Base-by-base conservation (phyloP, 2,329 filamentous ascomycete species). In the Talaromyces sp. region DNA sequence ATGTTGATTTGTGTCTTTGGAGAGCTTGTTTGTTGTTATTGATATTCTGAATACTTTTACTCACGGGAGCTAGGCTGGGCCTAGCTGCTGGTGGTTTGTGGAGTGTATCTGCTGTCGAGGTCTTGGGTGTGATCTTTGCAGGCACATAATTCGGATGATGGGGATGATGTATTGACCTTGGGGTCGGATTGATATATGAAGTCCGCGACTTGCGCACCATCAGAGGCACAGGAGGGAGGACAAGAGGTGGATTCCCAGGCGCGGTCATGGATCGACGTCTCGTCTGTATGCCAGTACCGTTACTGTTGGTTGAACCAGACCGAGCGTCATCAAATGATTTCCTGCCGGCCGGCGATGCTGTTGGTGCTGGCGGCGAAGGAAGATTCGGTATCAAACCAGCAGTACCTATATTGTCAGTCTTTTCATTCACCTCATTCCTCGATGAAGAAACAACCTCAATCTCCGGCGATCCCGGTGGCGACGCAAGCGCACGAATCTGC, bases 181-280 rank as follows among this genome's bases (percentile, higher is more conserved):
- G 27, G 9, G 66, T 17, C 8, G 68, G 69, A 39, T 41, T 64
- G 60, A 65, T 67, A 25, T 69, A 61, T 15, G 70, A 66, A 3
- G 71, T 70, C 11, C 68, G 68, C n/a, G 74, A 73, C 63, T 73
- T 70, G 49, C 67, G 69, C 4, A 75, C 69, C 35, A 68, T 73
- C 33, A 67, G 52, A 13, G 73, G 71, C 22, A 69, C 70, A 11
- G 70, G 70, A 19, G 67, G 64, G 15, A 77, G 71, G 0, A 78
- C 74, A 62, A 75, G 74, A 17, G 76, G 75, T 1, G 76, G 75
- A n/a, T 77, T 74, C 57, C 73, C 72, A 1, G 75, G 77, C 63
- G 69, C 74, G 66, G 71, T 57, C 73, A 45, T 74, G 76, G 25
- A 57, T 43, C 58, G 61, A 37, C n/a, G 37, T 45, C 39, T 62